Evolutionary conservation across 192 early-diverging fungal genomes (phyloP).

Genomic region (Coemansia sp.): DNA sequence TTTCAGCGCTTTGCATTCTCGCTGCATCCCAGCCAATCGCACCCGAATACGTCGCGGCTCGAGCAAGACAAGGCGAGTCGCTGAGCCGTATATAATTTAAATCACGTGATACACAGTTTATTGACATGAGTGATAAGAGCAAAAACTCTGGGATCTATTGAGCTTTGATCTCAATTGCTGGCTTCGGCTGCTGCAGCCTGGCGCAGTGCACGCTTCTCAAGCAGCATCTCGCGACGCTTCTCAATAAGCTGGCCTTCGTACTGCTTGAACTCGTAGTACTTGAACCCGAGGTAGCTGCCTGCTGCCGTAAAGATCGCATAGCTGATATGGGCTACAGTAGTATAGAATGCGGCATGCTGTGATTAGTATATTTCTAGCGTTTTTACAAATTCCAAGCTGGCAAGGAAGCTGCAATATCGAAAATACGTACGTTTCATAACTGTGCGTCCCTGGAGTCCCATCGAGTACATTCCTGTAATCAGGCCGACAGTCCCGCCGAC

Average conservation of each 20-base stretch:
- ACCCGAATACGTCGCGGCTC: too few relatives aligned
- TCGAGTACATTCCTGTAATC: slow-evolving; percentile 44
- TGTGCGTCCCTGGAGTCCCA: slow-evolving; percentile 35
- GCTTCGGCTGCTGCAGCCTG: slow-evolving; percentile 15
- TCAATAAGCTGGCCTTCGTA: slow-evolving; percentile 22
- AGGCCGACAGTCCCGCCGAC: slow-evolving; percentile 42
- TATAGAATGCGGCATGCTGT: neutral
- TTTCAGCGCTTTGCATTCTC: too few relatives aligned
- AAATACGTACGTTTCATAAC: slow-evolving; percentile 31
- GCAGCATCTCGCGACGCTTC: slow-evolving; percentile 29
- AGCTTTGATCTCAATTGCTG: slow-evolving; percentile 1
- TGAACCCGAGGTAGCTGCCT: slow-evolving; percentile 31
- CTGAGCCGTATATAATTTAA: too few relatives aligned
- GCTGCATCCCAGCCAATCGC: too few relatives aligned
- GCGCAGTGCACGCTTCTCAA: slow-evolving; percentile 44
- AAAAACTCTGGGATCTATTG: neutral
- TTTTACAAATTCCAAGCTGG: neutral
- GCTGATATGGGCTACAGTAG: slow-evolving; percentile 32
- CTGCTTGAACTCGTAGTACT: slow-evolving; percentile 30
- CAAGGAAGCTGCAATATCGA: neutral
- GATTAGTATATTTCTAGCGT: neutral
- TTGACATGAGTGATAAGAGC: neutral
- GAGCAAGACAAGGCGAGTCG: too few relatives aligned
- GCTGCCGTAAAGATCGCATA: slow-evolving; percentile 29
- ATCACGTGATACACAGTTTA: too few relatives aligned